Evolutionary conservation across 1,284 basidiomycete species (phyloP), one percentile per base, ranked within the genome.

Genomic region (Peniophora sp.): DNA sequence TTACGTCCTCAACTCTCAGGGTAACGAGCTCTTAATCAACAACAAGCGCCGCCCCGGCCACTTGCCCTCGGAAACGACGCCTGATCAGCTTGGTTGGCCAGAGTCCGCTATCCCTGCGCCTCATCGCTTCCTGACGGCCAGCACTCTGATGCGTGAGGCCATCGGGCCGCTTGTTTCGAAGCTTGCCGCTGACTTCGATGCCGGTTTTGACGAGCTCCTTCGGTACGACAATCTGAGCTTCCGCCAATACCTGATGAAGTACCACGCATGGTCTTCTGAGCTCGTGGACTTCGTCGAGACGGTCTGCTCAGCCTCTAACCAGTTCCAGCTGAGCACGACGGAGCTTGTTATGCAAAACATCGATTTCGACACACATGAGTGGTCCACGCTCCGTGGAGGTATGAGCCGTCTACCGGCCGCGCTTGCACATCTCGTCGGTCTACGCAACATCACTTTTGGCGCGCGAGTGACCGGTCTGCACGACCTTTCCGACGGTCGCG

Each of bases 311-410:
- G 59, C 60, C 23, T 54, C 59, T 15, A 59, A 59, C 47, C 59
- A 59, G 48, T 59, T 60, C 57, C 39, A 52, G 9, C 58, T 60
- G 32, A 59, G 58, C 54, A 50, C 54, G 14, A 54, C 57, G 14
- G 58, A 59, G 54, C 60, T 59, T 49, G 47, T 59, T 10, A 59
- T 59, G 58, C 58, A 59, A 34, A 49, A 54, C 44, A 51, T 59
- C 20, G 58, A 59, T 51, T 59, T 59, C 41, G 51, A 51, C 22
- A 58, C 56, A 3, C 48, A 56, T 39, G 49, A 58, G 23, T 59
- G 58, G 58, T 52, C 48, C 18, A 59, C 58, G n/a, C 52, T 59
- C 37, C 54, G 48, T 2, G 39, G 50, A 24, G 58, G 58, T 15
- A 59, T 59, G 58, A 53, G 50, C 39, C 52, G 57, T 17, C 57